Evolutionary conservation across 768 basidiomycete genomes (phyloP), one percentile per base, ranked within the genome.

Genomic region (Psilocybe cyanescens): DNA sequence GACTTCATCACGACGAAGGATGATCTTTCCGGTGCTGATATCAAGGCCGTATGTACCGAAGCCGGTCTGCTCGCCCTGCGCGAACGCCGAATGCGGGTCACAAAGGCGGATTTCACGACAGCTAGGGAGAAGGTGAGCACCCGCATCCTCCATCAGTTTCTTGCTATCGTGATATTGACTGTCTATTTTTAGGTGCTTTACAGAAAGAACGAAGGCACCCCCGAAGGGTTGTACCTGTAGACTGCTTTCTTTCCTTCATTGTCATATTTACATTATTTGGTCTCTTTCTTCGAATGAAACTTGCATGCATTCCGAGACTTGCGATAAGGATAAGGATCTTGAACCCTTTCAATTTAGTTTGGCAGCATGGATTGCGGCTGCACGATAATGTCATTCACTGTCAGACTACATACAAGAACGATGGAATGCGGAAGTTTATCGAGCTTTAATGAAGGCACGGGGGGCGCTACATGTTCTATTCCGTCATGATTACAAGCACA

Each of bases 31-130:
- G 97, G 97, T 49, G 97, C 97, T 2, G 97, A 99, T 70, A 99
- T 99, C 83, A 99, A 99, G 79, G 97, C 97, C 1, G 94, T 99
- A 4, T 98, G 96, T 74, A 99, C 97, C 5, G 97, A 99, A 73
- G 97, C 97, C n/a, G 97, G 97, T 66, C 75, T 99, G 55, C 81
- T 99, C 35, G 97, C 97, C 4, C 80, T 99, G 61, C 85, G 97
- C 65, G 97, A 99, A 74, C 83, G 97, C 57, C 83, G 97, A 63
- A 99, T 96, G 95, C 82, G 92, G 71, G 97, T 98, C 12, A 92
- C 86, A 35, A 95, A 97, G 78, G 84, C 82, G 6, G 97, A 99
- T 75, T 94, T 99, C 68, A 89, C 92, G 3, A 72, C 89, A 11
- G 97, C 97, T 3, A 81, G 96, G 72, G 97, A 98, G 81, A 97